Evolutionary conservation across 192 early-diverging fungal species (phyloP).

Genomic region (Chytriomyces confervae): DNA sequence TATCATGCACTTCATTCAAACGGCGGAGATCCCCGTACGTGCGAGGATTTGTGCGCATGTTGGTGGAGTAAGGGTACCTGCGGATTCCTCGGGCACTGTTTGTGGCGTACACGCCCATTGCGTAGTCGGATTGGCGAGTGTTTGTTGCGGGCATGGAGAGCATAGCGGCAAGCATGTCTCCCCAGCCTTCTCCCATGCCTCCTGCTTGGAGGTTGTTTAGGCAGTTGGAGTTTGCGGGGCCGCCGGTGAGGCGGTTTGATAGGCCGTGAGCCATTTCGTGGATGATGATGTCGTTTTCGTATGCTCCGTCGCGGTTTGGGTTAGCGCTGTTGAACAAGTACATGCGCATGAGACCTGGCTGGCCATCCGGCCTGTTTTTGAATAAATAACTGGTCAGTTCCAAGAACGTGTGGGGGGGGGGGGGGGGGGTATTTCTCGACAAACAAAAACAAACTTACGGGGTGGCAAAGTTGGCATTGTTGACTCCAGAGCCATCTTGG

Average conservation of each 20-base stretch:
- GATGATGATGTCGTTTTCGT: slow-evolving; percentile 54
- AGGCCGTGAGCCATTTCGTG: slow-evolving; percentile 71
- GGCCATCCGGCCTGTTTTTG: slow-evolving; percentile 52
- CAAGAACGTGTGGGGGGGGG: not conserved
- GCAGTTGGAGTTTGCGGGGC: slow-evolving; percentile 60
- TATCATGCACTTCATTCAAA: slow-evolving; percentile 52
- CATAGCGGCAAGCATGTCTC: slow-evolving; percentile 56
- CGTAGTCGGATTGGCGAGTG: slow-evolving; percentile 44
- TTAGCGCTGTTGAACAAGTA: slow-evolving; percentile 51
- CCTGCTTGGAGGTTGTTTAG: slow-evolving; percentile 57
- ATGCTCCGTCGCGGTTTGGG: slow-evolving; percentile 58
- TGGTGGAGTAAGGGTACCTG: slow-evolving; percentile 62
- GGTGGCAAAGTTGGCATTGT: slow-evolving; percentile 68
- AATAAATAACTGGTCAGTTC: not conserved
- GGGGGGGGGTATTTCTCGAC: not conserved
- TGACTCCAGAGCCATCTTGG: slow-evolving; percentile 58
- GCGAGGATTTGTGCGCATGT: slow-evolving; percentile 37
- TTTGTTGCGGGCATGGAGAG: slow-evolving; percentile 41
- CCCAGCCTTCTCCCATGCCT: slow-evolving; percentile 69
- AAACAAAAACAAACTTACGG: slow-evolving; percentile 33
- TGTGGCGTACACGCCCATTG: slow-evolving; percentile 52
- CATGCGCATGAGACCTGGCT: slow-evolving; percentile 57
- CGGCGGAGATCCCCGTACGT: slow-evolving; percentile 27
- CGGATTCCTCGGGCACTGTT: slow-evolving; percentile 53
- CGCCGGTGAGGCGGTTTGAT: slow-evolving; percentile 64